Evolutionary conservation across 2,329 filamentous ascomycete genomes (phyloP).

Genomic region (Neofusicoccum sp.): DNA sequence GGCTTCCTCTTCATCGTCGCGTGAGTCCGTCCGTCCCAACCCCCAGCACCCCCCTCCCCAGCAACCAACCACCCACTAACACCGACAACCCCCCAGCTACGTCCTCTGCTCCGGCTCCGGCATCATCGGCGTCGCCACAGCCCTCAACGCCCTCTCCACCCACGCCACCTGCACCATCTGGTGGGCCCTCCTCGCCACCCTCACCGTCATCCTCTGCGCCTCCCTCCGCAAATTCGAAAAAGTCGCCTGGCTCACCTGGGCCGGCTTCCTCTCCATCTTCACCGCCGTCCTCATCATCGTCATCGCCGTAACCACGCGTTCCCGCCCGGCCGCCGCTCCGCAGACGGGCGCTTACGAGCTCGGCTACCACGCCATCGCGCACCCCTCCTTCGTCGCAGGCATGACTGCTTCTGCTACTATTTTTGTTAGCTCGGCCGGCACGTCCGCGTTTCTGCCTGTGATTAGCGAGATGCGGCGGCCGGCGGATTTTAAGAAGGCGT

Average conservation of each 20-base stretch:
- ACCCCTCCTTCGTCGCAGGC: constrained; percentile 61
- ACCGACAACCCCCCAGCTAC: constrained; percentile 39
- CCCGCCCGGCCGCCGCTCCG: constrained; percentile 63
- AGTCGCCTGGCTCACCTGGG: constrained; percentile 65
- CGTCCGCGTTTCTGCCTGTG: constrained; percentile 64
- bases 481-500: constrained; percentile 61
- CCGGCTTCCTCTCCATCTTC: constrained; percentile 61
- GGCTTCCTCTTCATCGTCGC: constrained; percentile 61
- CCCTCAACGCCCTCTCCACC: constrained; percentile 61
- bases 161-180: constrained; percentile 63
- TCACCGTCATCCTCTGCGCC: constrained; percentile 53
- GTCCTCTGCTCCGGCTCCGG: constrained; percentile 60
- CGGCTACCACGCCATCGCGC: constrained; percentile 59
- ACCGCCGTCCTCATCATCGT: constrained; percentile 61
- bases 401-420: constrained; percentile 63
- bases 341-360: constrained; percentile 62
- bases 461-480: constrained; percentile 67
- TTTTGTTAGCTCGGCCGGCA: constrained; percentile 62
- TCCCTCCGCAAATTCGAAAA: constrained; percentile 62
- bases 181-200: constrained; percentile 58
- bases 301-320: constrained; percentile 59
- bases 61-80: neutral
- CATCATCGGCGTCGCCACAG: constrained; percentile 62
- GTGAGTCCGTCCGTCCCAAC: neutral
- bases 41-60: neutral